These are phyloP conservation scores for Paecilomyces sp. DNA, from an alignment of 2,329 filamentous ascomycete genomes.

Conservation along the genomic window DNA sequence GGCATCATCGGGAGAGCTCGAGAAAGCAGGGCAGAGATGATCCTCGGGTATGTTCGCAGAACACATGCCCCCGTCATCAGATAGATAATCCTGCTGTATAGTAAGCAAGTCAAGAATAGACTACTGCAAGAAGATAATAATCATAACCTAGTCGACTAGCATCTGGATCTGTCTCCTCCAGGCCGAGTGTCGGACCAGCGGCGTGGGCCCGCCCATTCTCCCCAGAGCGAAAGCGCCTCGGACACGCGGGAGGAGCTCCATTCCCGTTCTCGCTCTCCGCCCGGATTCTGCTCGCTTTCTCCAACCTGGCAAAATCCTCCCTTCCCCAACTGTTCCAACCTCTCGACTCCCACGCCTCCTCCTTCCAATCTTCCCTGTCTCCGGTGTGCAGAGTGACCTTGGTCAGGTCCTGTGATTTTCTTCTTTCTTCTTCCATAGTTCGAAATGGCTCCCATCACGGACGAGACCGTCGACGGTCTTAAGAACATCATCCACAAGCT, in stretches of 20 bases:
- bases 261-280: conserved; percentile 9
- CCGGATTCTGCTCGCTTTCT: background rate
- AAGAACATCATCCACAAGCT: conserved; percentile 77
- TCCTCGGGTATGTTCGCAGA: background rate
- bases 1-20: background rate
- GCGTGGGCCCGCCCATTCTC: background rate
- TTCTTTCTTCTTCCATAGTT: conserved; percentile 10
- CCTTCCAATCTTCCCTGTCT: conserved; percentile 7
- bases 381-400: conserved; percentile 15
- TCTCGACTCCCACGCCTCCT: background rate
- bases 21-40: background rate
- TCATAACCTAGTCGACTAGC: background rate
- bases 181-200: background rate
- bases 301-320: conserved; percentile 1
- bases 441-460: conserved; percentile 82
- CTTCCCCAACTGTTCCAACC: conserved; percentile 1
- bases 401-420: conserved; percentile 13
- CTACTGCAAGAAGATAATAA: background rate
- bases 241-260: conserved; percentile 15
- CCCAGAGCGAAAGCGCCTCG: conserved; percentile 21
- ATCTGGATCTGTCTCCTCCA: background rate
- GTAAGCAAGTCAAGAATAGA: too few relatives aligned
- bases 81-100: background rate
- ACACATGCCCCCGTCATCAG: background rate
- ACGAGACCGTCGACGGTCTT: conserved; percentile 71